These are phyloP conservation scores for Poa pratensis DNA, from an alignment of 176 grass and related monocot species.

Conservation along the genomic window DNA sequence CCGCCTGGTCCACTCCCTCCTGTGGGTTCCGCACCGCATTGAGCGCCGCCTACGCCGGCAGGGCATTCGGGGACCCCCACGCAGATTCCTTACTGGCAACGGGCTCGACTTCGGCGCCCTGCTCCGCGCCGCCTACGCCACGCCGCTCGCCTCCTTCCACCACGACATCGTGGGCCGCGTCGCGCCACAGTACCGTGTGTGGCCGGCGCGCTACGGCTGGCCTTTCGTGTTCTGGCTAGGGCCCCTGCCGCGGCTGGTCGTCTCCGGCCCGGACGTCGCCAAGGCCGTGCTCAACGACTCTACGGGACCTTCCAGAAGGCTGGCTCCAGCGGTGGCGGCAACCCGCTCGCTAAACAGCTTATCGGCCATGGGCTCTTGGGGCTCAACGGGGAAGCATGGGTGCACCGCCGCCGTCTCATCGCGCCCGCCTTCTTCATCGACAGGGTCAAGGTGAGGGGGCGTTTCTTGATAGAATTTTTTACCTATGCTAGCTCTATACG, in stretches of 20 bases:
- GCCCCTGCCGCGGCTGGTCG: constrained; percentile 50
- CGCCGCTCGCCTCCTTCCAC: constrained; percentile 53
- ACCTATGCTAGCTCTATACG: too few relatives aligned
- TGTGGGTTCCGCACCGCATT: constrained; percentile 53
- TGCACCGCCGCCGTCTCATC: constrained; percentile 58
- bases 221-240: constrained; percentile 76
- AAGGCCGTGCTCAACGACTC: constrained; percentile 59
- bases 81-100: constrained; percentile 56
- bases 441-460: constrained; percentile 54
- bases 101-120: constrained; percentile 44
- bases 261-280: constrained; percentile 57
- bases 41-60: constrained; percentile 50
- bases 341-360: constrained; percentile 60
- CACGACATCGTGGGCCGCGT: constrained; percentile 57
- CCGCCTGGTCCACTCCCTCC: constrained; percentile 46
- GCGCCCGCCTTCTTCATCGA: constrained; percentile 82
- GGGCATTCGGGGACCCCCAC: constrained; percentile 51
- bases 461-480: not conserved
- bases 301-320: constrained; percentile 53
- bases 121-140: constrained; percentile 36
- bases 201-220: constrained; percentile 53
- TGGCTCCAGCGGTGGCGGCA: constrained; percentile 14
- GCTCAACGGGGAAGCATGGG: constrained; percentile 59
- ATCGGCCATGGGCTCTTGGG: constrained; percentile 56
- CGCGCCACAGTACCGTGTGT: constrained; percentile 57